These are phyloP conservation scores for Neurospora sp. DNA, from an alignment of 495 filamentous ascomycete species.

Conservation along the genomic window DNA sequence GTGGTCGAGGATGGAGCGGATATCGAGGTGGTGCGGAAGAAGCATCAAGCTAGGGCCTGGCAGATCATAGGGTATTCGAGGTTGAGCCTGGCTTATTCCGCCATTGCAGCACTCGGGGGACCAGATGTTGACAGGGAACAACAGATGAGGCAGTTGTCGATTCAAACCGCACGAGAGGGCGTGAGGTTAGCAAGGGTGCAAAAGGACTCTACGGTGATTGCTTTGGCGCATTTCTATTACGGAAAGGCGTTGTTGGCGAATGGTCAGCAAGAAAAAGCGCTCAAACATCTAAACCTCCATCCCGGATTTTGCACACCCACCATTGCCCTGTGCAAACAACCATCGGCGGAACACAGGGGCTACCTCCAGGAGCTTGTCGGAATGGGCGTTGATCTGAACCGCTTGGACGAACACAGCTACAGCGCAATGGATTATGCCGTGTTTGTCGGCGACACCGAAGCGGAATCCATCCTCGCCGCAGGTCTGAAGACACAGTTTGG, in stretches of 20 bases:
- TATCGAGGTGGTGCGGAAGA: neutral
- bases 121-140: neutral
- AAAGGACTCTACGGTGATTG: neutral
- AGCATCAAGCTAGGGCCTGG: neutral
- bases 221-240: slow-evolving; percentile 7
- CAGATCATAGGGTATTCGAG: slow-evolving; percentile 10
- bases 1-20: neutral
- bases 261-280: neutral
- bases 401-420: slow-evolving; percentile 19
- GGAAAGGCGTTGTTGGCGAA: neutral
- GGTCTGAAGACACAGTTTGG: slow-evolving; percentile 6
- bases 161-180: neutral
- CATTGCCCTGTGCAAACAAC: slow-evolving; percentile 26
- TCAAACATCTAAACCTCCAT: neutral
- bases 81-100: slow-evolving; percentile 9
- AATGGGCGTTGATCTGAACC: slow-evolving; percentile 15
- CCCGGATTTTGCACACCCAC: slow-evolving; percentile 12
- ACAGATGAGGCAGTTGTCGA: neutral
- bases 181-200: neutral
- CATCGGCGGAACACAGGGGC: slow-evolving; percentile 16
- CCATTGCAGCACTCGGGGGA: neutral
- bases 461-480: slow-evolving; percentile 9
- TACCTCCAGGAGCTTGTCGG: slow-evolving; percentile 18
- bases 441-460: slow-evolving; percentile 10
- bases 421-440: slow-evolving; percentile 22